Evolutionary conservation across 495 filamentous ascomycete species (phyloP), one percentile per base, ranked within the genome.

Genomic region (Schizothecium vesticola): DNA sequence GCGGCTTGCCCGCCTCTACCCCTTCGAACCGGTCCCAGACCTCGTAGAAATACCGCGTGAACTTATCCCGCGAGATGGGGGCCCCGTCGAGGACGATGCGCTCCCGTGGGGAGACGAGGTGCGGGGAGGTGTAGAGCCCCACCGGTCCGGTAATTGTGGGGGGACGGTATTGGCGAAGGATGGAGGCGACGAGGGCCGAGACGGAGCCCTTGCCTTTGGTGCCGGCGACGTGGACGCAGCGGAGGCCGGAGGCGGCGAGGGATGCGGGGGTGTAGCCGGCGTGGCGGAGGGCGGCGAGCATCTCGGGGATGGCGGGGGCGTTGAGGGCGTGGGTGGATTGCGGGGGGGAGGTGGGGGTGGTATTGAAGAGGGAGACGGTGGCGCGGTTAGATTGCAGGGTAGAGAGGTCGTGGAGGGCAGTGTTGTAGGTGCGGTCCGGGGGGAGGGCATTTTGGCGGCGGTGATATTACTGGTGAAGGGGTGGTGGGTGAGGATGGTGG

Each of bases 301-400:
- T 97, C 73, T 97, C 94, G 1, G 92, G 92, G 67, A 96, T 90
- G 3, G 94, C 92, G 57, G 81, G 82, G 31, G 86, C 79, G 72
- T 97, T 97, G 80, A 90, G 84, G 69, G 86, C 84, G 2, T 69
- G 28, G 16, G 63, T 19, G 1, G 59, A 23, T 1, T 16, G 13
- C 3, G 11, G 22, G 28, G 55, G 0, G 43, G 61, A 7, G 29
- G 55, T 25, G 56, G 29, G 21, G 26, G 26, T n/a, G 56, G 22
- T 60, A 13, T 43, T 43, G 61, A 64, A 66, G 65, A 80, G 75
- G 26, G 75, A 76, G 29, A 77, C 77, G 63, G 91, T 80, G 65
- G 88, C 81, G 76, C 86, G 88, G 77, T 96, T 96, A 51, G 89
- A 89, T 70, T 93, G 91, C 43, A 95, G 79, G 5, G 86, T 86